Conservation (phyloP, 1,284 basidiomycete genomes). For the Ceratobasidium sp. region DNA sequence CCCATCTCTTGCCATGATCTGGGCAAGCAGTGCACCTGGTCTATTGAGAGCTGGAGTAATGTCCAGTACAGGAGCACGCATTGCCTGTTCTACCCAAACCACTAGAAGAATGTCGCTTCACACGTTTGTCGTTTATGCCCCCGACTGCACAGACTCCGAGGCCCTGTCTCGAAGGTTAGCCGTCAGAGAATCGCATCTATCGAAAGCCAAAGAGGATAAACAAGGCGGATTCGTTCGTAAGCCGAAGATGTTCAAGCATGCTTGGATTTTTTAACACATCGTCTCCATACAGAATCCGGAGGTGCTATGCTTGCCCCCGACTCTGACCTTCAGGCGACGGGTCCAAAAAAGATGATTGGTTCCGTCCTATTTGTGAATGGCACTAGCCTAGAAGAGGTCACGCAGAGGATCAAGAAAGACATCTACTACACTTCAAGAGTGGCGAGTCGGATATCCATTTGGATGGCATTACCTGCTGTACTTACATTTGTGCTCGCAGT, state of each 20-base stretch:
- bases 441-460: constrained; percentile 55
- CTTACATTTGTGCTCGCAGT: constrained; percentile 24
- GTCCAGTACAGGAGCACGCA: too few species aligned
- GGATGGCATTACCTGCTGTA: not conserved
- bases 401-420: constrained; percentile 62
- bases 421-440: constrained; percentile 66
- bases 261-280: not conserved
- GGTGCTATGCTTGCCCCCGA: constrained; percentile 45
- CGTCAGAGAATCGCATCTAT: constrained; percentile 54
- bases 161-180: constrained; percentile 53
- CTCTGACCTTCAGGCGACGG: constrained; percentile 35
- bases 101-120: constrained; percentile 44
- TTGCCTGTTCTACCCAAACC: too few species aligned
- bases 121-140: constrained; percentile 57
- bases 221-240: constrained; percentile 49
- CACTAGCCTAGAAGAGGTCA: constrained; percentile 61
- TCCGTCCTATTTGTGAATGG: constrained; percentile 64
- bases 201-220: constrained; percentile 48
- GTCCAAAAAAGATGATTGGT: constrained; percentile 57
- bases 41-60: too few species aligned
- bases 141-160: constrained; percentile 56
- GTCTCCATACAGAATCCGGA: constrained; percentile 30
- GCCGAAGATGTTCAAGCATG: constrained; percentile 44
- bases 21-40: too few species aligned
- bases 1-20: too few species aligned